A percentile compares a stretch with the other conserved stretches of the same genome.
Conservation (phyloP, 2,329 filamentous ascomycete species). For the Diplodia seriata region DNA sequence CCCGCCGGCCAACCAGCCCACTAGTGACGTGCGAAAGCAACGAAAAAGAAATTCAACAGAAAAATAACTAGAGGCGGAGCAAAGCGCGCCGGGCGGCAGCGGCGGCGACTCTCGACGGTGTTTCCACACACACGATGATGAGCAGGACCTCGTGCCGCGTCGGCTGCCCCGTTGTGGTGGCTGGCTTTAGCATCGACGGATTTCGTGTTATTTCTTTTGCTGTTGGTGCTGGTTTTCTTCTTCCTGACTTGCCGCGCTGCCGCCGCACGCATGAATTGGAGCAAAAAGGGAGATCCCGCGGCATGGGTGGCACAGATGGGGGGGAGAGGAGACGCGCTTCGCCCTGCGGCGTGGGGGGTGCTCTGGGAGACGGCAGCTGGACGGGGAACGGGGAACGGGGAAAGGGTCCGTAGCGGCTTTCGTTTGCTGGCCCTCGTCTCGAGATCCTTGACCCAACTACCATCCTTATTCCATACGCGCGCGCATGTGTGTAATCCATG, state of each 20-base stretch:
- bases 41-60: neutral
- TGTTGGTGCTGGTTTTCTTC: neutral
- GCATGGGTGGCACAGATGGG: constrained; percentile 23
- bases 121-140: neutral
- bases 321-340: neutral
- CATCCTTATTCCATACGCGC: neutral
- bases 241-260: neutral
- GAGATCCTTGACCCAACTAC: neutral
- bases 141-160: neutral
- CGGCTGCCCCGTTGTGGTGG: neutral
- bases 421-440: neutral
- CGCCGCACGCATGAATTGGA: neutral
- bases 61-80: neutral
- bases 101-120: no score
- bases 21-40: neutral
- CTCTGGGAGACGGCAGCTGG: no score
- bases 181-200: neutral
- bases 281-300: neutral
- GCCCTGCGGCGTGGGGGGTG: neutral
- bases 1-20: no score
- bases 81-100: neutral
- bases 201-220: no score
- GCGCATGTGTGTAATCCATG: constrained; percentile 1
- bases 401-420: constrained; percentile 11
- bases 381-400: neutral